Base-by-base conservation (phyloP, 2,329 filamentous ascomycete genomes). In the Cytospora piceicola region DNA sequence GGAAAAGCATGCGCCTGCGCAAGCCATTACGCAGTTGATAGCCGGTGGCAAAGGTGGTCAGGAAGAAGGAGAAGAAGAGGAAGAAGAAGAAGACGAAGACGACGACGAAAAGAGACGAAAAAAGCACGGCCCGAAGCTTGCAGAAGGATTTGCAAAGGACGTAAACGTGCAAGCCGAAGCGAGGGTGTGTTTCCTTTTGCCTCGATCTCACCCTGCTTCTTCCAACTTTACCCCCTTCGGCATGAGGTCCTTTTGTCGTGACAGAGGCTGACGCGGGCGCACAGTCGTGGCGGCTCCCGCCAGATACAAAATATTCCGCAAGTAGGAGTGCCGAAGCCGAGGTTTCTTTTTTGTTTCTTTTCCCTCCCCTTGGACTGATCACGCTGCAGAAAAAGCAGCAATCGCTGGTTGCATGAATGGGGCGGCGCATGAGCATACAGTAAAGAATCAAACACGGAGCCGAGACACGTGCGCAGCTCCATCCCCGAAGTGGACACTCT, bases 281-380 rank as follows among this genome's bases (percentile, higher is more conserved):
- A 55, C n/a, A 46, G n/a, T 46, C n/a, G 54, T 51, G 59, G 59
- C 59, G 59, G 59, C 59, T 61, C 59, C 59, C 59, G 51, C 54
- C 27, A 42, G 42, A 61, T 30, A 42, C 51, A 29, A 9, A 32
- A 22, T 20, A 46, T 46, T 46, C 42, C 59, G 24, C 39, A 55
- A 36, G 51, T 55, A 36, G 59, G 59, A 61, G 34, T 55, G 59
- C 51, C 59, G 51, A 55, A 55, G 59, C 51, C 3, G 7, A 29
- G 5, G 27, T 12, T 24, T 55, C 51, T 34, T 61, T 61, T 55
- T 51, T 34, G 12, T 27, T 32, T 15, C n/a, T n/a, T n/a, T n/a
- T n/a, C n/a, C n/a, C n/a, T n/a, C 27, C 5, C 27, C 3, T 5
- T 29, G 27, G 5, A 29, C 27, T 29, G 27, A 5, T 3, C 27